These are phyloP conservation scores for Solanum hybrid DNA, from an alignment of 305 asterid genomes.

Conservation along the genomic window DNA sequence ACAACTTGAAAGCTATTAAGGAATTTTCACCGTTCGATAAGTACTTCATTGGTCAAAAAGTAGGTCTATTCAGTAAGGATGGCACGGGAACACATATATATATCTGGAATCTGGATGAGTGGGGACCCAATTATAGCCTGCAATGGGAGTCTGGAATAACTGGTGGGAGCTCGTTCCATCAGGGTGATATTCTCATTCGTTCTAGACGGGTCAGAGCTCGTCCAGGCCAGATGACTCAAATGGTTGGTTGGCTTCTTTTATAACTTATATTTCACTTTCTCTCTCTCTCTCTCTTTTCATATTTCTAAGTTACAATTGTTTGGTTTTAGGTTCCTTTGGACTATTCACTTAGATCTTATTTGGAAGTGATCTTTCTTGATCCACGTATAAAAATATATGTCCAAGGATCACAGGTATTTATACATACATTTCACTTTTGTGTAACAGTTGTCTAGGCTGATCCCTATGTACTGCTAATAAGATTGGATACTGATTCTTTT, in stretches of 20 bases:
- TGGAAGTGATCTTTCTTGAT: slow-evolving; percentile 67
- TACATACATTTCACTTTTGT: not conserved
- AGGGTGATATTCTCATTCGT: slow-evolving; percentile 52
- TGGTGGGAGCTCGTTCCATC: slow-evolving; percentile 67
- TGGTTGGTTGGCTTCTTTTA: slow-evolving; percentile 19
- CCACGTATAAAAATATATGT: slow-evolving; percentile 72
- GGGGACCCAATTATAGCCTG: slow-evolving; percentile 62
- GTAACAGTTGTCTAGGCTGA: not conserved
- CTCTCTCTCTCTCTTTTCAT: not conserved
- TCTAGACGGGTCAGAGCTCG: slow-evolving; percentile 64
- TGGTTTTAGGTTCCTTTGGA: slow-evolving; percentile 62
- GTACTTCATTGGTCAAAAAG: slow-evolving; percentile 63
- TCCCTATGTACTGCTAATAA: not conserved
- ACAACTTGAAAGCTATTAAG: slow-evolving; percentile 49
- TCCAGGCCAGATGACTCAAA: slow-evolving; percentile 56
- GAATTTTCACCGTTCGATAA: slow-evolving; percentile 59
- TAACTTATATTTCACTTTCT: slow-evolving; percentile 3
- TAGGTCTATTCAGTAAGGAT: slow-evolving; percentile 37
- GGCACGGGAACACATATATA: slow-evolving; percentile 68
- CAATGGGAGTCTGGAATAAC: slow-evolving; percentile 44
- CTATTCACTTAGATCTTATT: slow-evolving; percentile 56
- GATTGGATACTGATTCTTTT: not conserved
- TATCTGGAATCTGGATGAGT: slow-evolving; percentile 62
- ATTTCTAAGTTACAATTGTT: slow-evolving; percentile 8
- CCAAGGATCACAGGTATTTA: slow-evolving; percentile 54